Conservation (phyloP, 768 basidiomycete species). For the Suillus ampliporus region DNA sequence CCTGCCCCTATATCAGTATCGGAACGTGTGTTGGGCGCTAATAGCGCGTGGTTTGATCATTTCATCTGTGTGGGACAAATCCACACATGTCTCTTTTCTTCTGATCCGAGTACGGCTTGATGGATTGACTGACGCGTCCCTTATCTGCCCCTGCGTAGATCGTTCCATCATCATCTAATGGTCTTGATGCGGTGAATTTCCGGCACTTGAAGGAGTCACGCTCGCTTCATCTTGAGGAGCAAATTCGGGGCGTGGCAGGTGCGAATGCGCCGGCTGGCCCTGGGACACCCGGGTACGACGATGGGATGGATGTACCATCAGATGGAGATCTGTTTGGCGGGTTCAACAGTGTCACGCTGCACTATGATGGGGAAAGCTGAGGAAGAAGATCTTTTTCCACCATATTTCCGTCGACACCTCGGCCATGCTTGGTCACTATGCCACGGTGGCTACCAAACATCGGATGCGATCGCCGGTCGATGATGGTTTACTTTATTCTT, state of each 20-base stretch:
- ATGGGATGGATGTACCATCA: constrained; percentile 48
- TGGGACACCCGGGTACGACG: constrained; percentile 49
- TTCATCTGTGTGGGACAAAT: constrained; percentile 7
- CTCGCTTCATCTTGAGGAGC: constrained; percentile 87
- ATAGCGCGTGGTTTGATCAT: neutral
- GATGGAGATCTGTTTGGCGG: constrained; percentile 80
- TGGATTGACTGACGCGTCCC: constrained; percentile 23
- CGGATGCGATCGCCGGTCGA: neutral
- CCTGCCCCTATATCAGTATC: neutral
- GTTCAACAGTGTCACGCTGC: constrained; percentile 89
- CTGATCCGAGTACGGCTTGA: constrained; percentile 14
- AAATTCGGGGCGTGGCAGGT: constrained; percentile 47
- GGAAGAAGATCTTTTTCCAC: neutral
- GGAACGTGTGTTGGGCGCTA: constrained; percentile 6
- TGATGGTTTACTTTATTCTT: constrained; percentile 3
- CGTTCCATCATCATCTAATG: constrained; percentile 74
- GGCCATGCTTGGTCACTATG: neutral
- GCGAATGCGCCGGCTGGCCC: constrained; percentile 30
- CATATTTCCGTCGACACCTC: neutral
- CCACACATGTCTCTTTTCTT: constrained; percentile 21
- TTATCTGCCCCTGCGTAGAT: constrained; percentile 60
- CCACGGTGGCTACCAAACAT: neutral
- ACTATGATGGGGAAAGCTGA: constrained; percentile 76
- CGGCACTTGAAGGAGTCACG: constrained; percentile 89
- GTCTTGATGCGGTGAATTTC: constrained; percentile 86